Evolutionary conservation across 2,329 filamentous ascomycete genomes (phyloP), one percentile per base, ranked within the genome.

Genomic region (Mariannaea sp.): DNA sequence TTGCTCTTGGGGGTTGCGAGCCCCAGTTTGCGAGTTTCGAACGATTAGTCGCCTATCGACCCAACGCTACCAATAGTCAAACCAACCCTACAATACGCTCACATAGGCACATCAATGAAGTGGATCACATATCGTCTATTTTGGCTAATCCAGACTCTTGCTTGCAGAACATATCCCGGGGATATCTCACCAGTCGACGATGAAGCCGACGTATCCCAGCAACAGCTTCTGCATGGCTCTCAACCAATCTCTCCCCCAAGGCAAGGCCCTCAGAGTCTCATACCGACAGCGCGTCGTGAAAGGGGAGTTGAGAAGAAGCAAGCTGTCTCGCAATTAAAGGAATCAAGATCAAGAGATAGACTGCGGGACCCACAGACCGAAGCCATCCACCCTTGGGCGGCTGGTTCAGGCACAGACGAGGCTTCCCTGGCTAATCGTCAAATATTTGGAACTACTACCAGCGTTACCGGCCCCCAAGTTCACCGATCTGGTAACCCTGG

Each of bases 141-240:
- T 24, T 40, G 48, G 48, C 64, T 66, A 55, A 66, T 58, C 35
- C 55, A 50, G 45, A 65, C 59, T 54, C 47, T 66, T 50, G 32
- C 47, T 16, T 63, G 59, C 52, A 73, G 69, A 32, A 51, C 52
- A 39, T 57, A 57, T 41, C 51, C 54, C 43, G 62, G 64, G 49
- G 74, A 80, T 62, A 79, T 83, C 49, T 83, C 81, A 27, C 81
- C 81, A 22, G 77, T 83, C 30, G 79, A 82, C 46, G 79, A 79
- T 53, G 64, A 67, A 17, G 65, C 69, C 49, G 72, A 73, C 47
- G 64, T 71, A 64, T 69, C 69, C 59, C 73, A 72, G 53, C 55
- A 65, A 14, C 55, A 65, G 14, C 52, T 62, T 24, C 51, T 61
- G 33, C 48, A 56, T 41, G 59, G 58, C 8, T 44, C 24, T 36